Base-by-base conservation (phyloP, 2,329 filamentous ascomycete species). In the Fusarium compactum region DNA sequence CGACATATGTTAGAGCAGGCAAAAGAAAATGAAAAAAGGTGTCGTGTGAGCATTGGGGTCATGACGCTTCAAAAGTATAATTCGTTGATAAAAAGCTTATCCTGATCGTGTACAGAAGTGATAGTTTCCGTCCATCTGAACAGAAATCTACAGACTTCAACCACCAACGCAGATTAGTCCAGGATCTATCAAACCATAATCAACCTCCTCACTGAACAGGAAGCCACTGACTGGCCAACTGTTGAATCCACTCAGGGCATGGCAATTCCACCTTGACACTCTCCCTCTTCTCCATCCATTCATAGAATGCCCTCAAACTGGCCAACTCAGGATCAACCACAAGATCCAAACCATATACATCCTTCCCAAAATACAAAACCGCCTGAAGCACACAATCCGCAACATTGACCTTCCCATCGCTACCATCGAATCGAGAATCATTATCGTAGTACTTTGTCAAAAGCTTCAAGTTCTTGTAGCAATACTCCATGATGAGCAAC, bases 351-450 rank as follows among this genome's bases (percentile, higher is more conserved):
- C 11, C 3, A 27, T 73, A 73, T 1, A 73, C 25, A 6, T 61
- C 70, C 24, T 71, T 66, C 10, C 70, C 52, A 38, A 73, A 72
- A 6, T 72, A 58, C 0, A 72, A 12, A 7, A 59, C 51, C 0
- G 70, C 69, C 24, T 69, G 73, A 14, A 73, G 15, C 0, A 73
- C 58, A 3, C 70, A 73, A 18, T 73, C 70, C 3, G 70, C 70
- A 3, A 73, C 44, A 5, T 34, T 62, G 6, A 16, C 34, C 1
- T 40, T 18, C 8, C 22, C 30, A 9, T 41, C 29, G 5, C 8
- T 8, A 0, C 14, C 14, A 4, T 24, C 1, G 2, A 57, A 16
- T 0, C 57, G 60, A 2, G 10, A 1, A 20, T 73, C 61, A 1
- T n/a, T 38, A 12, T 55, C 44, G 0, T 73, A 72, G 20, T 73